phyloP scores from a whole-genome alignment of 2,329 filamentous ascomycete genomes.

The Gaeumannomyces tritici region DNA sequence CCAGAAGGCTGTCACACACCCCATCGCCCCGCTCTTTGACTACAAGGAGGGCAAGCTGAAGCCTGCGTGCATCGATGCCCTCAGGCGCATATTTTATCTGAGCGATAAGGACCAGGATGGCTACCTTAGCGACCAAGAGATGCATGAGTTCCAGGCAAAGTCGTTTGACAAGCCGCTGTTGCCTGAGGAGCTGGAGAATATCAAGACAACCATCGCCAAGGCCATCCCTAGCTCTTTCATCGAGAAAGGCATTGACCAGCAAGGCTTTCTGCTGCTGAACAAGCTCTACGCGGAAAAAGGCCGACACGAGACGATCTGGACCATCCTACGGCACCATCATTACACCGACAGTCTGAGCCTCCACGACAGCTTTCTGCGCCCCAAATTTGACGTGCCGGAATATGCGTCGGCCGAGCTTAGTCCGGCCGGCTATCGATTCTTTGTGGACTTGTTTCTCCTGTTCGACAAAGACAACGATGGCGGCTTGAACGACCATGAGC shows the following conservation, averaged over 20 bases:
- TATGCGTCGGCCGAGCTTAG: constrained; percentile 90
- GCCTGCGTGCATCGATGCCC: constrained; percentile 74
- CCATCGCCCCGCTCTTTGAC: constrained; percentile 92
- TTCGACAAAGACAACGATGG: constrained; percentile 98
- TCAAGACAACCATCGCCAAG: constrained; percentile 78
- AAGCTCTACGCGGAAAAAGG: constrained; percentile 96
- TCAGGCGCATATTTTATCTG: constrained; percentile 88
- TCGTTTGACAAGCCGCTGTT: constrained; percentile 86
- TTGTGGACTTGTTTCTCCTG: constrained; percentile 88
- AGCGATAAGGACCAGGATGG: constrained; percentile 96
- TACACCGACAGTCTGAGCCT: constrained; percentile 93
- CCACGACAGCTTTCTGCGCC: constrained; percentile 83
- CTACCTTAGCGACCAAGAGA: constrained; percentile 77
- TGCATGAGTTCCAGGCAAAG: constrained; percentile 81
- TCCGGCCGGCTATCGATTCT: constrained; percentile 86
- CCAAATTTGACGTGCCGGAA: constrained; percentile 88
- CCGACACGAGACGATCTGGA: constrained; percentile 96
- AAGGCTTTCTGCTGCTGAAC: constrained; percentile 82
- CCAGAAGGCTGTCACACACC: constrained; percentile 95
- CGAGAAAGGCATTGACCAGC: constrained; percentile 66
- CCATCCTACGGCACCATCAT: constrained; percentile 87
- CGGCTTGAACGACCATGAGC: constrained; percentile 76
- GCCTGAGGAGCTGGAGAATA: constrained; percentile 74
- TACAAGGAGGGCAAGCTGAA: constrained; percentile 87
- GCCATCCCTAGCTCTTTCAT: constrained; percentile 51